These are phyloP conservation scores for Phoma sp. DNA, from an alignment of 2,329 filamentous ascomycete genomes.

Conservation along the genomic window DNA sequence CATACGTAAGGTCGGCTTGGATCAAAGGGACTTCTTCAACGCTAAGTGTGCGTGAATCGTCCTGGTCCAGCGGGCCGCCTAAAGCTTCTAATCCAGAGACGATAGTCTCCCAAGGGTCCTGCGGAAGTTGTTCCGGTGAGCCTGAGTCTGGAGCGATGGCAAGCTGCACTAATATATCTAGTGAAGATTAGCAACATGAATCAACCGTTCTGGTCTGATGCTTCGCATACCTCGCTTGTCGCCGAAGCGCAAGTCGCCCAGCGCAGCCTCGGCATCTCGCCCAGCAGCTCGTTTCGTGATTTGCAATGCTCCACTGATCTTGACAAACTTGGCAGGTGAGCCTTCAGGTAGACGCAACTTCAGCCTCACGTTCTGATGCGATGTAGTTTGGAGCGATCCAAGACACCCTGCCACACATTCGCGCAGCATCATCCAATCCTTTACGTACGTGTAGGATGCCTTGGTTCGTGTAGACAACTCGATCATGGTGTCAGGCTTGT, in stretches of 20 bases:
- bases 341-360: constrained; percentile 94
- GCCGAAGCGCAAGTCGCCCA: constrained; percentile 92
- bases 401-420: constrained; percentile 95
- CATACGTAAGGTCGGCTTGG: constrained; percentile 92
- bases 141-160: constrained; percentile 88
- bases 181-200: constrained; percentile 28
- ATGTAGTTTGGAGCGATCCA: constrained; percentile 88
- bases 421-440: constrained; percentile 99
- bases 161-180: constrained; percentile 90
- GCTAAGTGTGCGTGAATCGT: constrained; percentile 81
- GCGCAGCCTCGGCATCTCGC: constrained; percentile 87
- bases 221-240: constrained; percentile 73
- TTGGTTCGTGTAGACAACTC: constrained; percentile 95
- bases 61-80: constrained; percentile 83
- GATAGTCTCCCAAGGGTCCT: constrained; percentile 97
- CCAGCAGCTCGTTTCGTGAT: constrained; percentile 96
- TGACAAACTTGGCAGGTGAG: constrained; percentile 97
- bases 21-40: constrained; percentile 95
- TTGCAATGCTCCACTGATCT: constrained; percentile 95
- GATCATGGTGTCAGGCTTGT: constrained; percentile 99
- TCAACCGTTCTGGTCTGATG: background rate
- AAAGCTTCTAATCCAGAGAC: constrained; percentile 94
- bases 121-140: constrained; percentile 81
- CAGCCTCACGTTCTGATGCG: constrained; percentile 98
- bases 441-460: constrained; percentile 96